Base-by-base conservation (phyloP, 2,329 filamentous ascomycete genomes). In the Alternaria atra region DNA sequence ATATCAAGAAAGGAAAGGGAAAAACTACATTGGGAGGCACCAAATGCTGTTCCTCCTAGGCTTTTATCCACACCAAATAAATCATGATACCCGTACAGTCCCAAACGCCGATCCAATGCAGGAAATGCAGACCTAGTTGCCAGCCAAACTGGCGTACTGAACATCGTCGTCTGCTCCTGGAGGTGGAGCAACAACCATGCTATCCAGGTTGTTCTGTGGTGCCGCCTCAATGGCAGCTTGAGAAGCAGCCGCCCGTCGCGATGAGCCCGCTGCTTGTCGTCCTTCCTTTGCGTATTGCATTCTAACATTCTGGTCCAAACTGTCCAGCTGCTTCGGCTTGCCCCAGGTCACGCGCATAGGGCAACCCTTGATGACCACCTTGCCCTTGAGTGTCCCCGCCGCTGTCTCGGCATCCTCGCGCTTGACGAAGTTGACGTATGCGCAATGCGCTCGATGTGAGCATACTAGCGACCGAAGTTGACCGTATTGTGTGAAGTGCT, bases 371-470 rank as follows among this genome's bases (percentile, higher is more conserved):
- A 99, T 92, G 6, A 98, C 88, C 0, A 93, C 93, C 63, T 91
- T 91, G 6, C 96, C 95, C 77, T 97, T 91, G 69, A 93, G 94
- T 20, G 91, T 88, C 34, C 88, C 88, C 0, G 95, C 92, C 0
- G 96, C 96, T 60, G 86, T 89, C 80, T 99, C 95, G 0, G 96
- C 95, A 1, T 87, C 90, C 63, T 92, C 89, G 58, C 95, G 87
- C 3, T 90, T 92, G 69, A 93, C 89, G 77, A 93, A 99, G 81
- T 99, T 99, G 80, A 99, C 85, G 75, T 98, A 99, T 1, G 95
- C 95, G 78, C 94, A 98, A 75, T 98, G 95, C 15, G 94, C 94
- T 83, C 97, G 93, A 81, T 99, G 95, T 6, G 94, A 97, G 80
- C 95, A 98, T 37, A 99, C 90, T 15, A 99, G 82, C 27, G 93